Evolutionary conservation across 306 rosid genomes (phyloP), one percentile per base, ranked within the genome.

Genomic region (Abrus precatorius): DNA sequence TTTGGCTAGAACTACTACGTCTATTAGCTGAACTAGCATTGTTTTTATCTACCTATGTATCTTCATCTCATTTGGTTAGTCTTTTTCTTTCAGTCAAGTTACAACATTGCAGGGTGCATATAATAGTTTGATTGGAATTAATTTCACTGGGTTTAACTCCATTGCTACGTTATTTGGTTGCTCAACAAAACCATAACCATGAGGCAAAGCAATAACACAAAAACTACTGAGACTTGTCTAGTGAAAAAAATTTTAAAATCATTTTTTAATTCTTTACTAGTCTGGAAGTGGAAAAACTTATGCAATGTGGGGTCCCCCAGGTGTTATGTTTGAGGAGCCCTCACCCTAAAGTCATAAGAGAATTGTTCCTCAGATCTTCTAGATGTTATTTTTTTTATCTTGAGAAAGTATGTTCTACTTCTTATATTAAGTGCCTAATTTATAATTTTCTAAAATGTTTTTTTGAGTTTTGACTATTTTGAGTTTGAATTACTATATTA

Each of bases 241-340:
- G 43, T 59, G 72, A 48, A 5, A 8, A 14, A 54, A n/a, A n/a
- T n/a, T 48, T 47, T 20, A 47, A 12, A 20, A 20, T 0, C 0
- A 20, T 27, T 2, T 13, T 12, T 7, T 33, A 5, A 64, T 34
- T 56, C 45, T 70, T 53, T 52, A 32, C 33, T 48, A 95, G 99
- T 86, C 94, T 69, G 99, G 98, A 80, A 91, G 93, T 54, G 99
- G 99, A 61, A 95, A 93, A 89, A 93, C 99, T 59, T 95, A 86
- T 88, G 91, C 99, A 41, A 90, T 95, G 87, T 95, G 98, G 98
- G 99, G 99, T 88, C 98, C 94, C 0, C 97, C 93, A 2, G 93
- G 98, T 12, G 97, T 98, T 36, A 92, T 93, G 94, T 89, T 93
- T 80, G 99, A 93, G 86, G 96, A 86, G 64, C 86, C 86, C n/a